These are phyloP conservation scores for Chalciporus pseudorubinellus DNA, from an alignment of 768 basidiomycete species.

Conservation along the genomic window DNA sequence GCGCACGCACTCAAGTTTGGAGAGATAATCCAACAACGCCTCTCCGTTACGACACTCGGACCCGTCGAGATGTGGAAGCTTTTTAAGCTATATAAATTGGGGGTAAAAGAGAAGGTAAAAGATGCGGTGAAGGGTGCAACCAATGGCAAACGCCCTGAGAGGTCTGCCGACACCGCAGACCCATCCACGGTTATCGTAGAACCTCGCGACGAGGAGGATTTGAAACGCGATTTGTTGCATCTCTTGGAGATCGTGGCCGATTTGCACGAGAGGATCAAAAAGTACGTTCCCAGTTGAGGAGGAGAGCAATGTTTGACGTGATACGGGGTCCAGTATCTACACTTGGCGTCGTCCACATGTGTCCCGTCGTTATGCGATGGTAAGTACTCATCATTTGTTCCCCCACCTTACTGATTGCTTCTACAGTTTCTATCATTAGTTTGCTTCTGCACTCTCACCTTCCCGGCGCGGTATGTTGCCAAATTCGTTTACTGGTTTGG, in stretches of 20 bases:
- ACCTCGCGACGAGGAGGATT: constrained; percentile 35
- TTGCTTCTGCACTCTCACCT: constrained; percentile 39
- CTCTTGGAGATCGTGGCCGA: constrained; percentile 51
- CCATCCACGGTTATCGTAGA: constrained; percentile 2
- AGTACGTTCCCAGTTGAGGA: constrained; percentile 37
- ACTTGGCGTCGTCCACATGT: constrained; percentile 60
- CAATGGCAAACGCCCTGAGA: neutral
- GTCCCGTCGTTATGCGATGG: constrained; percentile 48
- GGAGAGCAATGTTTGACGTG: neutral
- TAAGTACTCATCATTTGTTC: constrained; percentile 27
- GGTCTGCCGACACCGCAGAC: neutral
- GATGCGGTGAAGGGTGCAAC: constrained; percentile 10
- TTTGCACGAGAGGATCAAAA: constrained; percentile 61
- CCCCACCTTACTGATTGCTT: constrained; percentile 2
- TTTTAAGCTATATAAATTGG: constrained; percentile 42
- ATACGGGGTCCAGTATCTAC: constrained; percentile 47
- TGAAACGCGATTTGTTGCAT: constrained; percentile 43
- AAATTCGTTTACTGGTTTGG: constrained; percentile 45
- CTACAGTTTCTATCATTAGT: constrained; percentile 37
- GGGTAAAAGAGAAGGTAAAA: constrained; percentile 35
- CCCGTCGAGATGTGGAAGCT: constrained; percentile 54
- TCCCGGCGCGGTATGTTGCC: constrained; percentile 50
- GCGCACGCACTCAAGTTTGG: constrained; percentile 52
- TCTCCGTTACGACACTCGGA: constrained; percentile 47
- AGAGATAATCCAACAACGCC: constrained; percentile 43